phyloP scores from a whole-genome alignment of 352 stramenopile species.

The Thalassiosira ordinaria region DNA sequence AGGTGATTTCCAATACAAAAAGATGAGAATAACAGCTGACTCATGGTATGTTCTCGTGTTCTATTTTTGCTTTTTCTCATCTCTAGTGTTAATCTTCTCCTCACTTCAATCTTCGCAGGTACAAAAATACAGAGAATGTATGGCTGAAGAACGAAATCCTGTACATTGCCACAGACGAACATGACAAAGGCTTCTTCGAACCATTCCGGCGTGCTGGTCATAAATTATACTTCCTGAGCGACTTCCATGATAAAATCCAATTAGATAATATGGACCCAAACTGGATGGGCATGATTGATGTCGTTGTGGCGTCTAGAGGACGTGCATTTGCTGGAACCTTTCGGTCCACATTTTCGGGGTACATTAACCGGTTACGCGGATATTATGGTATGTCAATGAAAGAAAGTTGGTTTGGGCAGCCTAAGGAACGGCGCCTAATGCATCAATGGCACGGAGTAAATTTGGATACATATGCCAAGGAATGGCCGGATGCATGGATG shows the following conservation, averaged over 20 bases:
- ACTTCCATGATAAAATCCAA: slow-evolving; percentile 74
- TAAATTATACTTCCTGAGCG: slow-evolving; percentile 82
- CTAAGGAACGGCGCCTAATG: slow-evolving; percentile 52
- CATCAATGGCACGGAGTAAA: slow-evolving; percentile 70
- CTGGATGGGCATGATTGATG: slow-evolving; percentile 88
- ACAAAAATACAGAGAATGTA: slow-evolving; percentile 76
- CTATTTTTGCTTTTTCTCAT: no score
- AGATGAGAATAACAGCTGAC: slow-evolving; percentile 74
- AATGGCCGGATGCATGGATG: slow-evolving; percentile 78
- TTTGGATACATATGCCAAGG: slow-evolving; percentile 60
- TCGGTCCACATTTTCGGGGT: slow-evolving; percentile 88
- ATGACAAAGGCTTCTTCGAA: slow-evolving; percentile 85
- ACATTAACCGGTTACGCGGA: slow-evolving; percentile 88
- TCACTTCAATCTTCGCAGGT: no score
- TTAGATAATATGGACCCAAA: slow-evolving; percentile 85
- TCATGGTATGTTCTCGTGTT: slow-evolving; percentile 45
- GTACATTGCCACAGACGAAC: slow-evolving; percentile 88
- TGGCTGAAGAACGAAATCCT: slow-evolving; percentile 73
- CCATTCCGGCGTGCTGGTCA: slow-evolving; percentile 68
- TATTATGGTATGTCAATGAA: slow-evolving; percentile 83
- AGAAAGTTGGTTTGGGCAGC: slow-evolving; percentile 70
- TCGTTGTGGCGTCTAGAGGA: slow-evolving; percentile 81
- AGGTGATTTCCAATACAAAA: slow-evolving; percentile 84
- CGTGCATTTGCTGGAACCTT: slow-evolving; percentile 87
- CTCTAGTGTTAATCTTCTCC: no score